Percentiles rank a stretch among this genome's conserved stretches.
Evolutionary conservation across 2,329 filamentous ascomycete genomes (phyloP).

Genomic region (Cladophialophora carrionii): DNA sequence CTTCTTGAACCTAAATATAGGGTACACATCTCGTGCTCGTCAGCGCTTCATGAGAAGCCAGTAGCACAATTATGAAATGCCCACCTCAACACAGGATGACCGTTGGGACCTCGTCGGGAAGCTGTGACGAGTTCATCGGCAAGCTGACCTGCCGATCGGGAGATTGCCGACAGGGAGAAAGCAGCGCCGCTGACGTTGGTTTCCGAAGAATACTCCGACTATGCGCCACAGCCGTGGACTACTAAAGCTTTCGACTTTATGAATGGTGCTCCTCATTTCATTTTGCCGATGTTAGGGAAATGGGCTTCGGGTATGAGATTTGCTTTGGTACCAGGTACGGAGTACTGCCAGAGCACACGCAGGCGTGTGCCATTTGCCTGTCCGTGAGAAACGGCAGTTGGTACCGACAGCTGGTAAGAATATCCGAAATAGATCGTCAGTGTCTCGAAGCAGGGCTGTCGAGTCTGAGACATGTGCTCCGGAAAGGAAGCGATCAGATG

Average conservation of each 20-base stretch:
- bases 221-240: conserved; percentile 28
- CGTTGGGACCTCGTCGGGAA: conserved; percentile 5
- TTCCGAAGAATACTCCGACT: conserved; percentile 20
- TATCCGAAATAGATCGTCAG: conserved; percentile 25
- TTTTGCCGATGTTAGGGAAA: background rate
- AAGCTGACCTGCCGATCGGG: conserved; percentile 27
- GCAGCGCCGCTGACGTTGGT: conserved; percentile 21
- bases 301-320: background rate
- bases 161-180: conserved; percentile 29
- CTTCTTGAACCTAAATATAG: background rate
- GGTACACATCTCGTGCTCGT: background rate
- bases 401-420: conserved; percentile 16
- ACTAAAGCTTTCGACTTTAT: background rate
- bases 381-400: background rate
- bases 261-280: background rate
- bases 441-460: conserved; percentile 28
- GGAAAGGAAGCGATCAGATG: conserved; percentile 30
- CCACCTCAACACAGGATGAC: conserved; percentile 13
- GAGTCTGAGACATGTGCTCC: conserved; percentile 32
- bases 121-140: background rate
- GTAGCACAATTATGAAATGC: background rate
- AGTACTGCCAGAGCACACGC: background rate
- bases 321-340: background rate
- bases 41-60: background rate
- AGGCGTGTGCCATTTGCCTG: background rate